A percentile compares a stretch with the other conserved stretches of the same genome.
Evolutionary conservation across 73 alveolate genomes (phyloP).

Genomic region (Breviolum minutum): DNA sequence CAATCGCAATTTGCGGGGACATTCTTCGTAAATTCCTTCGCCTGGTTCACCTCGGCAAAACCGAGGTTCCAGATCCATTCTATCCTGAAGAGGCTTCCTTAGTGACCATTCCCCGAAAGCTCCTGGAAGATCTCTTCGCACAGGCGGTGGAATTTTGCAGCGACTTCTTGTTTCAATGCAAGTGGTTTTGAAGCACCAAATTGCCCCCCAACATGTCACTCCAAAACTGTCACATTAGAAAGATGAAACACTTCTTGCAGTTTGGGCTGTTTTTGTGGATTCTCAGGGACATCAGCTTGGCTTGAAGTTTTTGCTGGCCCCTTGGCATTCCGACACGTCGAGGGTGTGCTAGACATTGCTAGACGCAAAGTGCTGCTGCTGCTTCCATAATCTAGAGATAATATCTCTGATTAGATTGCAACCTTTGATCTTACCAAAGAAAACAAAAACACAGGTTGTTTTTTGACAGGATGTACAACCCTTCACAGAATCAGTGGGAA

Average conservation of each 20-base stretch:
- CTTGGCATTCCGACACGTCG: background rate
- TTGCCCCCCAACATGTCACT: too few relatives aligned
- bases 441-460: too few relatives aligned
- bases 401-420: too few relatives aligned
- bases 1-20: background rate
- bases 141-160: background rate
- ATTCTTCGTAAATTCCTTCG: background rate
- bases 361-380: too few relatives aligned
- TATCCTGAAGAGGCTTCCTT: constrained; percentile 37
- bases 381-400: too few relatives aligned
- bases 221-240: background rate
- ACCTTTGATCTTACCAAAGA: too few relatives aligned
- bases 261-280: background rate
- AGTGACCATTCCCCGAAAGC: constrained; percentile 79
- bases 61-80: constrained; percentile 79
- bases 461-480: too few relatives aligned
- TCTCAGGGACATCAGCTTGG: constrained; percentile 28
- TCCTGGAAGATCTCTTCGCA: constrained; percentile 51
- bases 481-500: background rate
- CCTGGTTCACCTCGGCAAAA: background rate
- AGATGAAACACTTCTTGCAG: background rate
- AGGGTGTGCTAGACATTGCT: background rate
- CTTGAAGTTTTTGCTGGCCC: constrained; percentile 50
- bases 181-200: too few relatives aligned
- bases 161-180: too few relatives aligned